Evolutionary conservation across 805 yeast species (phyloP), one percentile per base, ranked within the genome.

Genomic region (Candida taoyuanica): DNA sequence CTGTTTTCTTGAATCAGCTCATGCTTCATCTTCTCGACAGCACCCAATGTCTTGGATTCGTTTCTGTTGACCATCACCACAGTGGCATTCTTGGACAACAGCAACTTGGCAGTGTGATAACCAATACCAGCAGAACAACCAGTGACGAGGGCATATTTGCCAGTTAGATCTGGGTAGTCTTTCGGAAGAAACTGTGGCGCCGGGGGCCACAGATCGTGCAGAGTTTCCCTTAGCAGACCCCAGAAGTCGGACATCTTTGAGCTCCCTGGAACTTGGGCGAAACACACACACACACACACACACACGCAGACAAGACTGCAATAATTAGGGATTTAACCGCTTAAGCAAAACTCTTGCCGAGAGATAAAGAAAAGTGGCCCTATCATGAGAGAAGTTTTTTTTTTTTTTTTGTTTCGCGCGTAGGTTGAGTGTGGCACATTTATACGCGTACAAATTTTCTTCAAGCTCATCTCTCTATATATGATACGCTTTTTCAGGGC

Each of bases 31-130:
- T 44, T 45, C 7, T 49, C 54, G 14, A 63, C 53, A 13, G 62
- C 62, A 0, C 29, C 46, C 3, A 49, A 47, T 4, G 68, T 53
- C 43, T 64, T 67, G 14, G 45, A 52, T 32, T 48, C 43, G 40
- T 43, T 58, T 40, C 77, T 60, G 29, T 67, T 65, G 12, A 62
- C 59, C 11, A 62, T 36, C 56, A 65, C 50, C 12, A 68, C 64
- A 11, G 55, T 56, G 16, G 69, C 71, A 21, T 50, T 59, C 32
- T 58, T 49, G n/a, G 35, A 26, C 4, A 56, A 45, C 11, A 70
- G 52, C 8, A 59, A 48, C 37, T 56, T 60, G 4, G 60, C 54
- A 9, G 56, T 50, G 27, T 63, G 58, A 21, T 52, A 56, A 0
- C 68, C 68, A 30, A 64, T 49, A 26, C 68, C 68, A 7, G 62